phyloP scores from a whole-genome alignment of 768 basidiomycete species.

The Chalciporus piperatus region DNA sequence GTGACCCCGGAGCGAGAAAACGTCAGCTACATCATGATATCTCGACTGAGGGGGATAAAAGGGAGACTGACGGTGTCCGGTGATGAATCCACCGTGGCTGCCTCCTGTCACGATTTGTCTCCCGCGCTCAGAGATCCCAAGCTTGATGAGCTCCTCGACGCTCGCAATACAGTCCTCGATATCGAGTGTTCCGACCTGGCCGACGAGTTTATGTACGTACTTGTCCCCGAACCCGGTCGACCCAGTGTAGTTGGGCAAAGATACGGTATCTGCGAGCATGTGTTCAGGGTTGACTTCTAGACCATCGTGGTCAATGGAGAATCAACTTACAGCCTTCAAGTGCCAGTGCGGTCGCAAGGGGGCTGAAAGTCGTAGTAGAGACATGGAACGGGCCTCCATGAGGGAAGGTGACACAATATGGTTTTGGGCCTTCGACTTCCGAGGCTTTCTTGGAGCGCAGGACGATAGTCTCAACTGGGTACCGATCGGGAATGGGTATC shows the following conservation, averaged over 20 bases:
- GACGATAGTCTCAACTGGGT: slow-evolving; percentile 50
- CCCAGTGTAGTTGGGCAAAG: slow-evolving; percentile 61
- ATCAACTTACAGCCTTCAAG: slow-evolving; percentile 53
- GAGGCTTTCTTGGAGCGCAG: slow-evolving; percentile 29
- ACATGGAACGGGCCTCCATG: slow-evolving; percentile 61
- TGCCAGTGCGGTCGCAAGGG: slow-evolving; percentile 41
- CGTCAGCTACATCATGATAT: background rate
- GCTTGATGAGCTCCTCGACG: slow-evolving; percentile 43
- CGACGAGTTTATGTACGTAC: slow-evolving; percentile 46
- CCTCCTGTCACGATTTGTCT: slow-evolving; percentile 56
- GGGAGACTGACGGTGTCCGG: slow-evolving; percentile 45
- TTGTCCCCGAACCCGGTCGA: slow-evolving; percentile 59
- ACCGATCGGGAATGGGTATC: slow-evolving; percentile 48
- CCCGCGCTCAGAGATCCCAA: slow-evolving; percentile 46
- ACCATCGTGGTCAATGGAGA: too few relatives aligned
- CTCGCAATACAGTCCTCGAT: slow-evolving; percentile 58
- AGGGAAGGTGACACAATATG: slow-evolving; percentile 47
- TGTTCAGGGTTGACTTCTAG: background rate
- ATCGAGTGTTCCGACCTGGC: slow-evolving; percentile 58
- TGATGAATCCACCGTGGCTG: slow-evolving; percentile 63
- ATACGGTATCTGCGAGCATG: slow-evolving; percentile 45
- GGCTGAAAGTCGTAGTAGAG: slow-evolving; percentile 43
- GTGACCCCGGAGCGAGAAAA: too few relatives aligned
- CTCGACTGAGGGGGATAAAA: background rate
- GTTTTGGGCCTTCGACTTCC: slow-evolving; percentile 13